Evolutionary conservation across 2,329 filamentous ascomycete genomes (phyloP).

Genomic region (Truncatella angustata): DNA sequence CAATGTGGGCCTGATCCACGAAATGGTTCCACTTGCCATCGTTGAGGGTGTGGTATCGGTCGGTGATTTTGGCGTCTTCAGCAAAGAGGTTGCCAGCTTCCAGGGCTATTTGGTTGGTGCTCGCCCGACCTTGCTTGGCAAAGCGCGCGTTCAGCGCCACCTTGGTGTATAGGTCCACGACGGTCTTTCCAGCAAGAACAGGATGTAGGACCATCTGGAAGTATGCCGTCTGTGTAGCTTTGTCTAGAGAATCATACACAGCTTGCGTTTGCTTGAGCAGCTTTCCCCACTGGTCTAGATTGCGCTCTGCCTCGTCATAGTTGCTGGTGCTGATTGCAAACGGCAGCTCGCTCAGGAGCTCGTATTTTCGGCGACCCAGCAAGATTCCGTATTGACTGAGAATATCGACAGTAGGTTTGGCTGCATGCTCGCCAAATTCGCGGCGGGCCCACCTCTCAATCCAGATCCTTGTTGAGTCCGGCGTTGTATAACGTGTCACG

Average conservation of each 20-base stretch:
- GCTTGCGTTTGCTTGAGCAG: not conserved
- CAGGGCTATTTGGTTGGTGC: not conserved
- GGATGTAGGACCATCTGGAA: not conserved
- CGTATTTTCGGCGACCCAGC: not conserved
- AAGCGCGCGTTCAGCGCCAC: not conserved
- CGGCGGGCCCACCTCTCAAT: not conserved
- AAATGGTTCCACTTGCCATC: not conserved
- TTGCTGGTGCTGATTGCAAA: not conserved
- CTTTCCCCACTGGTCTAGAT: not conserved
- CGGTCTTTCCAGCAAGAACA: not conserved
- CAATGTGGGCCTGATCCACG: not conserved
- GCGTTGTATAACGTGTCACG: not conserved
- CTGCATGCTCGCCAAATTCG: not conserved
- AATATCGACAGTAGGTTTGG: not conserved
- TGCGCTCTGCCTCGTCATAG: not conserved
- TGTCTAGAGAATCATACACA: not conserved
- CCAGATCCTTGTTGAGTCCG: not conserved
- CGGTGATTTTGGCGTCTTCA: not conserved
- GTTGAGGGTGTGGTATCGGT: not conserved
- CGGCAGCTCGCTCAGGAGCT: not conserved
- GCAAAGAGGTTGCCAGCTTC: not conserved
- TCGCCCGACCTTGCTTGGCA: not conserved
- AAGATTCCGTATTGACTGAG: not conserved
- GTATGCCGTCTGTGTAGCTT: not conserved
- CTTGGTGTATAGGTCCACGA: not conserved